Percentiles rank a stretch among this genome's conserved stretches.
Conservation (phyloP, 495 filamentous ascomycete genomes). For the Aspergillus taichungensis region DNA sequence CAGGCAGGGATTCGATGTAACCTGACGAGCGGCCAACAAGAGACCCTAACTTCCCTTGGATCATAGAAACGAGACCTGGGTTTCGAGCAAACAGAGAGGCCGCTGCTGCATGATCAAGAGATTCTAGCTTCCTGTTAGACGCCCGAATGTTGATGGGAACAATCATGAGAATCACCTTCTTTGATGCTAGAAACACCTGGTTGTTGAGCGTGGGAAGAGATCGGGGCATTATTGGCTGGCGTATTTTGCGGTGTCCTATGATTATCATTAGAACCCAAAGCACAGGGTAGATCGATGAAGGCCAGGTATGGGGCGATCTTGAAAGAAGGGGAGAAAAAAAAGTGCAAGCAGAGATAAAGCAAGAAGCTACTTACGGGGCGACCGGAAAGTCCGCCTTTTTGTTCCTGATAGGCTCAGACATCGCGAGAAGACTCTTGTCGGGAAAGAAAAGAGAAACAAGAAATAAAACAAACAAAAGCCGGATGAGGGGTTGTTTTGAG, state of each 20-base stretch:
- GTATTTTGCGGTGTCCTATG: slow-evolving; percentile 91
- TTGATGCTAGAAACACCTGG: slow-evolving; percentile 92
- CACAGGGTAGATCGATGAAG: slow-evolving; percentile 1
- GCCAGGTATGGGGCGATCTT: background rate
- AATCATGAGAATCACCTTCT: slow-evolving; percentile 58
- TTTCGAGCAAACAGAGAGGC: slow-evolving; percentile 91
- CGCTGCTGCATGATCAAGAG: slow-evolving; percentile 75
- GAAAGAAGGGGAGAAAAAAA: background rate
- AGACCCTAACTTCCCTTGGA: slow-evolving; percentile 87
- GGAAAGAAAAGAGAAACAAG: slow-evolving; percentile 1
- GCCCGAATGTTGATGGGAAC: background rate
- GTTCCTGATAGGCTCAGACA: slow-evolving; percentile 89
- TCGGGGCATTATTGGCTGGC: slow-evolving; percentile 87
- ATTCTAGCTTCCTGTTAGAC: slow-evolving; percentile 49
- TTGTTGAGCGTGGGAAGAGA: slow-evolving; percentile 94
- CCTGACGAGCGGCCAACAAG: slow-evolving; percentile 94
- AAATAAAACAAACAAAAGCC: background rate
- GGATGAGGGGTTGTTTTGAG: slow-evolving; percentile 17
- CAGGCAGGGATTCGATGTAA: slow-evolving; percentile 92
- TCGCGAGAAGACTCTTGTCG: slow-evolving; percentile 28
- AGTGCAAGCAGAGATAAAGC: slow-evolving; percentile 1
- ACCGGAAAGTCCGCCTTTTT: slow-evolving; percentile 75
- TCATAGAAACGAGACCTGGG: slow-evolving; percentile 88
- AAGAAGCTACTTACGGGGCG: slow-evolving; percentile 61
- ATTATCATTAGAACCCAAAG: slow-evolving; percentile 18